These are phyloP conservation scores for Mucor circinelloides DNA, from an alignment of 371 early-diverging fungal species.

Conservation along the genomic window DNA sequence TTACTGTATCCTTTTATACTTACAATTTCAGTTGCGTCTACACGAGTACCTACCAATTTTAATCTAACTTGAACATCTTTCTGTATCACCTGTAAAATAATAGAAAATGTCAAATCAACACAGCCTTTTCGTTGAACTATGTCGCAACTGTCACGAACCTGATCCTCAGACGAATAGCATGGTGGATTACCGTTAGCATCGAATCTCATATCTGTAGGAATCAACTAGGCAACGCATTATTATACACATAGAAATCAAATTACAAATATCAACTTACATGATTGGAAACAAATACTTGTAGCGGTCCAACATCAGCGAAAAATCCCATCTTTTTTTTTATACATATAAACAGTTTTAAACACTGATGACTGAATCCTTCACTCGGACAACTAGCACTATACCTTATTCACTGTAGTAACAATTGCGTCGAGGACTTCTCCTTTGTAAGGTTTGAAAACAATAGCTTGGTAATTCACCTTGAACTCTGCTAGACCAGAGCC, in stretches of 20 bases:
- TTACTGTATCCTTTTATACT: slow-evolving; percentile 27
- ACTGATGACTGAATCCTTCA: not conserved
- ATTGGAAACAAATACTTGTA: slow-evolving; percentile 94
- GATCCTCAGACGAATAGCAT: slow-evolving; percentile 83
- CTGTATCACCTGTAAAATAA: slow-evolving; percentile 69
- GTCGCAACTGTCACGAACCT: slow-evolving; percentile 44
- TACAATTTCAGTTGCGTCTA: slow-evolving; percentile 95
- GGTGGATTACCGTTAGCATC: slow-evolving; percentile 89
- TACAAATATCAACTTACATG: slow-evolving; percentile 57
- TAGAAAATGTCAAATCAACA: not conserved
- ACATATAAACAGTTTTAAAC: not conserved
- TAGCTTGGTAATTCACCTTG: slow-evolving; percentile 92
- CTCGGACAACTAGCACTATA: slow-evolving; percentile 24
- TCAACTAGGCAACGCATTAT: slow-evolving; percentile 55
- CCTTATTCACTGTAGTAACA: slow-evolving; percentile 94
- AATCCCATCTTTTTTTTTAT: slow-evolving; percentile 82
- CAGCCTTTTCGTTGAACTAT: not conserved
- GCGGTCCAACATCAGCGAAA: slow-evolving; percentile 96
- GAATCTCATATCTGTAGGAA: slow-evolving; percentile 89
- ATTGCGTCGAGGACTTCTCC: slow-evolving; percentile 97
- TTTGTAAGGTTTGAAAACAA: slow-evolving; percentile 97
- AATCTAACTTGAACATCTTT: slow-evolving; percentile 88
- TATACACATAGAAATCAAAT: not conserved
- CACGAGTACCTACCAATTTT: slow-evolving; percentile 93
- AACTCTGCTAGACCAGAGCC: slow-evolving; percentile 94